Evolutionary conservation across 192 early-diverging fungal species (phyloP), one percentile per base, ranked within the genome.

Genomic region (Funneliformis mosseae): DNA sequence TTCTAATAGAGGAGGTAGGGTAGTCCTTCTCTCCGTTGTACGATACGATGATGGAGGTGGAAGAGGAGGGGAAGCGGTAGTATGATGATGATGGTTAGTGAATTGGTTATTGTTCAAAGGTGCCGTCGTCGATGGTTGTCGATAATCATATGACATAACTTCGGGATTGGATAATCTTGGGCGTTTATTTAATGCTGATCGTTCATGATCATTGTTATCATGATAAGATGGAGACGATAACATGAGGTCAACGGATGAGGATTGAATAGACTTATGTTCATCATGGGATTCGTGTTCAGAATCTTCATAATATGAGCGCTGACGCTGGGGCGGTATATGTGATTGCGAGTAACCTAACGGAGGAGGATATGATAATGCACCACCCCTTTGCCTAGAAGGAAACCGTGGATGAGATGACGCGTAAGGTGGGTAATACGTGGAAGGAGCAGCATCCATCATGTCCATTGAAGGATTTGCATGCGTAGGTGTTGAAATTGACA

Each of bases 1-100:
- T n/a, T 74, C 46, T 50, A 55, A 55, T 74, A 74, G 27, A 50
- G 72, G 72, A 74, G 72, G 16, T 38, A 74, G 50, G 41, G 68
- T 41, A 0, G 68, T 43, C 41, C 28, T 46, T 39, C 59, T 55
- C n/a, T 59, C 12, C n/a, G 75, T 18, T 63, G 28, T n/a, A 27
- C n/a, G 27, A 27, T 55, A 59, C 33, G 43, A 42, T n/a, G 74
- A 38, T 39, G 74, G 8, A n/a, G 71, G 6, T 7, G 25, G 3
- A 25, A 21, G 0, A 33, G 41, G 50, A 50, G 14, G 28, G 39
- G 74, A 55, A 62, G 25, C 14, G 11, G 14, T 25, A 21, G 27
- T 39, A 43, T 61, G 16, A 12, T 63, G 33, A 23, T 76, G 25
- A 23, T 18, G 21, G 59, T 60, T 76, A 38, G 21, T 55, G 42